Conservation (phyloP, 768 basidiomycete species). For the Fomitopsis pulvina region DNA sequence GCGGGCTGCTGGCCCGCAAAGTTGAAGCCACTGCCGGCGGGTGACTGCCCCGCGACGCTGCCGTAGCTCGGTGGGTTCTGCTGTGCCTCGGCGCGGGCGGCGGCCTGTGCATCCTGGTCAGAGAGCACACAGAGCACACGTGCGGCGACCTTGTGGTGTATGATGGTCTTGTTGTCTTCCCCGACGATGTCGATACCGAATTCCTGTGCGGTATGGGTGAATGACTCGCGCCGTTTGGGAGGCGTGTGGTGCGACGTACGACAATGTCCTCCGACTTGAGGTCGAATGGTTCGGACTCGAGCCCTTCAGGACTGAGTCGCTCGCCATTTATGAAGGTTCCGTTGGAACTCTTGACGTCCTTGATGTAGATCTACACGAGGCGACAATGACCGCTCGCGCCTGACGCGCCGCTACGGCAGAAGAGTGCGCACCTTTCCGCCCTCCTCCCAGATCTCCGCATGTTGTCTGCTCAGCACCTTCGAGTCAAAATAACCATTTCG, state of each 20-base stretch:
- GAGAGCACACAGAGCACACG: constrained; percentile 85
- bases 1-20: constrained; percentile 31
- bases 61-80: constrained; percentile 33
- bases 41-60: constrained; percentile 27
- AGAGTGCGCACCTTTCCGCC: constrained; percentile 75
- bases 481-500: constrained; percentile 97
- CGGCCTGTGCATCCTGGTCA: constrained; percentile 76
- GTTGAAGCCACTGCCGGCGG: constrained; percentile 33
- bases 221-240: constrained; percentile 2
- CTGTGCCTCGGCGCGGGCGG: constrained; percentile 64
- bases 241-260: constrained; percentile 42
- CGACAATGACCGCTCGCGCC: constrained; percentile 11
- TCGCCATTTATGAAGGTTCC: constrained; percentile 98
- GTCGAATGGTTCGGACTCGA: constrained; percentile 89
- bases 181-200: constrained; percentile 99
- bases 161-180: constrained; percentile 96
- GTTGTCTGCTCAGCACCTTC: constrained; percentile 89
- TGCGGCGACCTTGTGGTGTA: constrained; percentile 98
- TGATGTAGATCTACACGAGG: constrained; percentile 79
- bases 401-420: constrained; percentile 8
- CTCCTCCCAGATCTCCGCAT: constrained; percentile 99
- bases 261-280: constrained; percentile 95
- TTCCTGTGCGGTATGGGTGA: constrained; percentile 49
- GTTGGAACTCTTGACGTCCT: constrained; percentile 96
- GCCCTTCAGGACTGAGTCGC: constrained; percentile 79